Conservation (phyloP, 768 basidiomycete species). For the Calocera cornea region DNA sequence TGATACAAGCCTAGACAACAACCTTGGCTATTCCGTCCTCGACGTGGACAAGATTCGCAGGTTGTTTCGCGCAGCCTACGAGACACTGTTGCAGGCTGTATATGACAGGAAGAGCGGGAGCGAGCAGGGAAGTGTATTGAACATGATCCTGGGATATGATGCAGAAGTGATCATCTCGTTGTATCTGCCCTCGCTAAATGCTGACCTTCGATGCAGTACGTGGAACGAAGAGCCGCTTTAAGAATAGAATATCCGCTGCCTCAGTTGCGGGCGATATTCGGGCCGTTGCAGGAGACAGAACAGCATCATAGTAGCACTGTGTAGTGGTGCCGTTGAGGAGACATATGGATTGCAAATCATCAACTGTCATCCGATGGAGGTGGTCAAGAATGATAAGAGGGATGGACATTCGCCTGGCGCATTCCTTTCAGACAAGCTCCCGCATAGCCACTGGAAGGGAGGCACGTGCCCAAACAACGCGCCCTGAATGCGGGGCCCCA, state of each 20-base stretch:
- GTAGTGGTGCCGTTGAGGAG: too few relatives aligned
- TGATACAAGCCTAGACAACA: not conserved
- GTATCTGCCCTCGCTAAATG: too few relatives aligned
- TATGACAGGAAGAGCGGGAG: not conserved
- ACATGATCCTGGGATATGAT: not conserved
- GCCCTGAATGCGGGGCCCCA: not conserved
- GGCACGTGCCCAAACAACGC: not conserved
- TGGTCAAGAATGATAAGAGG: too few relatives aligned
- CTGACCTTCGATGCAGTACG: too few relatives aligned
- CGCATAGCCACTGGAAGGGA: not conserved
- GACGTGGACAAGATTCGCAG: not conserved
- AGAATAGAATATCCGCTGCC: not conserved
- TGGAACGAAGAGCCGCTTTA: not conserved
- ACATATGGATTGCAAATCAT: too few relatives aligned
- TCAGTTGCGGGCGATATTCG: not conserved
- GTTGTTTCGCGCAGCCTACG: not conserved
- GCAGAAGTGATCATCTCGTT: not conserved
- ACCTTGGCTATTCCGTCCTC: not conserved
- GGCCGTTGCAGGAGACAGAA: not conserved
- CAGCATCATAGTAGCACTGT: too few relatives aligned
- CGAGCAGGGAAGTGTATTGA: not conserved
- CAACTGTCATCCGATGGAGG: too few relatives aligned
- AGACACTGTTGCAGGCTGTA: not conserved
- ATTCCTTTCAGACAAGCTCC: too few relatives aligned
- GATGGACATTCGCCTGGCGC: too few relatives aligned